Base-by-base conservation (phyloP, 768 basidiomycete species). In the Leccinum truebloodii region DNA sequence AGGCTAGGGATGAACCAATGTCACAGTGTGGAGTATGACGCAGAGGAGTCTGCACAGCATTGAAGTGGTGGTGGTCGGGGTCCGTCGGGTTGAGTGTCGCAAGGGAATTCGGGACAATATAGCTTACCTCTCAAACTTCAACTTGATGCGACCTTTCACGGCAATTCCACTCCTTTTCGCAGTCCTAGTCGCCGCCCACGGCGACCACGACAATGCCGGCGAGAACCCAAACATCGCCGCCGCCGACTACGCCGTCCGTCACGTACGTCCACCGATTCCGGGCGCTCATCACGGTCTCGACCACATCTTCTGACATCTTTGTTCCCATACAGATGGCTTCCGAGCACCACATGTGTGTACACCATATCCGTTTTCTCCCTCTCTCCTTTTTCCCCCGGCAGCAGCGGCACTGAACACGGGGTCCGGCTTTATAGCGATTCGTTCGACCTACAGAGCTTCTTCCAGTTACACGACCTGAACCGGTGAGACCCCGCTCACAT, bases 401-500 rank as follows among this genome's bases (percentile, higher is more conserved):
- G n/a, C 41, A 2, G n/a, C 41, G 48, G 16, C 30, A 34, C 52
- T 50, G 24, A 54, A 30, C 34, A 37, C 49, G 6, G n/a, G n/a
- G 37, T 50, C 3, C 18, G 32, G n/a, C 55, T 30, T 14, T 59
- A 20, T 68, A 94, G 93, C 59, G 90, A 94, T 71, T 84, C 86
- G 44, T 96, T 92, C 65, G 94, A 90, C 69, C 76, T 85, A 48
- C 80, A 86, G 66, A 92, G 93, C 72, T 99, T 99, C 85, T 96
- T 97, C 83, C 87, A 90, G 62, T 79, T 99, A 13, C 96, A 99
- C 76, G 96, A 99, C 76, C 80, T 99, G 59, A 87, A 98, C 76
- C 78, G 86, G 89, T 89, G 62, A 63, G 82, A 69, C 50, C 26
- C 26, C 44, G 48, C 12, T 37, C 35, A 24, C 44, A 7, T 37